Evolutionary conservation across 768 basidiomycete species (phyloP).

Genomic region (Tephrocybe sp.): DNA sequence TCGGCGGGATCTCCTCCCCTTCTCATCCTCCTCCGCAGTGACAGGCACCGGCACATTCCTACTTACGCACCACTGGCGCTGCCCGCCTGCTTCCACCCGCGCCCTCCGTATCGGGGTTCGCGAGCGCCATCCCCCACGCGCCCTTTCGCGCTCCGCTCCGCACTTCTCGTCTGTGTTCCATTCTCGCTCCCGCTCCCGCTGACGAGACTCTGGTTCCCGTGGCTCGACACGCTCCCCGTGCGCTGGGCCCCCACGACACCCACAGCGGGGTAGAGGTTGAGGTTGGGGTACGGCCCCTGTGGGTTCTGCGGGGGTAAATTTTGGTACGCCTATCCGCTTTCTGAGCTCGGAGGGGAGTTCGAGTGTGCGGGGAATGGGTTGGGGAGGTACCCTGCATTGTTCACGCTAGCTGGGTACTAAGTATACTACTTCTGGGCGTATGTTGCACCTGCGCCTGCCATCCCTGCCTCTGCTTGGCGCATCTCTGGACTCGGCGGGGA

Average conservation of each 20-base stretch:
- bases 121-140: constrained; percentile 7
- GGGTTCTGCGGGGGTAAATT: neutral
- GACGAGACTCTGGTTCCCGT: neutral
- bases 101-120: constrained; percentile 5
- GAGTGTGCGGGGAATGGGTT: neutral
- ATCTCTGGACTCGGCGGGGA: neutral
- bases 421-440: neutral
- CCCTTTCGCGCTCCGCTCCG: constrained; percentile 18
- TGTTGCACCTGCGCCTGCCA: neutral
- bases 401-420: neutral
- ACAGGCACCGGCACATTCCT: no score
- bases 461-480: neutral
- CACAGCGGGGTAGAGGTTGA: neutral
- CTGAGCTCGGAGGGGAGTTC: neutral
- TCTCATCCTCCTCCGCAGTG: constrained; percentile 17
- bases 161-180: no score
- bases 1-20: constrained; percentile 27
- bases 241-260: no score
- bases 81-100: neutral
- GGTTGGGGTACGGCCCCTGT: neutral
- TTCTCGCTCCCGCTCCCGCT: neutral
- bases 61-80: constrained; percentile 25
- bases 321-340: constrained; percentile 3
- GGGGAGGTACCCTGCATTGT: neutral
- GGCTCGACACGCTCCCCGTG: constrained; percentile 5